Evolutionary conservation across 257 asterid genomes (phyloP).

Genomic region (Sherardia arvensis): DNA sequence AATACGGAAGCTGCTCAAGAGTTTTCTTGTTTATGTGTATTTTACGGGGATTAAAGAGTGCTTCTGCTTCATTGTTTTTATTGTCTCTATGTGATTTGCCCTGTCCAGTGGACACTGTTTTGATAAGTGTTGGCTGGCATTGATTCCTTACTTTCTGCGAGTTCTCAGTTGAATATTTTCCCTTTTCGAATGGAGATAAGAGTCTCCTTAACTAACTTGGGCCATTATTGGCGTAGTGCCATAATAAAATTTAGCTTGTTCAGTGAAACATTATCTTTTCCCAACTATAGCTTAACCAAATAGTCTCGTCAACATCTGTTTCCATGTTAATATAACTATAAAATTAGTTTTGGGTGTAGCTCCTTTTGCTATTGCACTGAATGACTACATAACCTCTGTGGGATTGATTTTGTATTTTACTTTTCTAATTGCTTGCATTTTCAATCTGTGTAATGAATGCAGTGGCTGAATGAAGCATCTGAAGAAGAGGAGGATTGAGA

Average conservation of each 20-base stretch:
- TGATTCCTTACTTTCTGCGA: too few species aligned
- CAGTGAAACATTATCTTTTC: neutral
- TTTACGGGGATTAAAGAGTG: neutral
- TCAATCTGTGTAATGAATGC: slow-evolving; percentile 17
- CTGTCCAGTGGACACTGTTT: too few species aligned
- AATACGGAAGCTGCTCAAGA: too few species aligned
- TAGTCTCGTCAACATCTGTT: neutral
- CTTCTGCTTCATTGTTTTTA: too few species aligned
- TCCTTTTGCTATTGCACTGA: neutral
- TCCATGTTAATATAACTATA: neutral
- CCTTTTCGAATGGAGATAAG: too few species aligned
- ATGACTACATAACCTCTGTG: neutral
- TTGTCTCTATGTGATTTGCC: too few species aligned
- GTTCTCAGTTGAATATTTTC: too few species aligned
- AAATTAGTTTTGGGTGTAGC: too few species aligned
- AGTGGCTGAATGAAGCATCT: slow-evolving; percentile 85
- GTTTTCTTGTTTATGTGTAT: neutral
- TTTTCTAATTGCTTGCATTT: neutral
- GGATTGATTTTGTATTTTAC: neutral
- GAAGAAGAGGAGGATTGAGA: slow-evolving; percentile 51
- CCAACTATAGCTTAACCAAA: too few species aligned
- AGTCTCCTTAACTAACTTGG: too few species aligned
- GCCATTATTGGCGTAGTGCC: too few species aligned
- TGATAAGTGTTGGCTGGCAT: too few species aligned
- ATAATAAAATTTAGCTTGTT: neutral